Evolutionary conservation across 148 eudicot species (phyloP).

Genomic region (Drosera capensis): DNA sequence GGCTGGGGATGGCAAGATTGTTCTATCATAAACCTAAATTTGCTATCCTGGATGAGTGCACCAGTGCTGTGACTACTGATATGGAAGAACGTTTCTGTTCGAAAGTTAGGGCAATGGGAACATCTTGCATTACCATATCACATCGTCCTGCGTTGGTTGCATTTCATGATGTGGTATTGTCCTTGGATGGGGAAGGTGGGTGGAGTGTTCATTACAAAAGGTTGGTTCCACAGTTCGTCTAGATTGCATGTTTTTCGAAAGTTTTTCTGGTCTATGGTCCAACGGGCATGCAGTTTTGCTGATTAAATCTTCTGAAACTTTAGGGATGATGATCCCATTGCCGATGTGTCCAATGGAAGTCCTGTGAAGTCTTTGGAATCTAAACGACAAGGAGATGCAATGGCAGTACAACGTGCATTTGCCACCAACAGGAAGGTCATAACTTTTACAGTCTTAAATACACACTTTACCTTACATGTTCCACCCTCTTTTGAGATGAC

Average conservation of each 20-base stretch:
- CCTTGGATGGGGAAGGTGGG: slow-evolving; percentile 98
- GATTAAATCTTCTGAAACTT: slow-evolving; percentile 7
- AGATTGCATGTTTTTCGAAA: neutral
- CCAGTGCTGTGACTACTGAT: slow-evolving; percentile 97
- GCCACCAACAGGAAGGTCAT: slow-evolving; percentile 58
- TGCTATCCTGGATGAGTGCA: slow-evolving; percentile 97
- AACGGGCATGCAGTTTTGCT: too few relatives aligned
- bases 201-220: slow-evolving; percentile 82
- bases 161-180: slow-evolving; percentile 88
- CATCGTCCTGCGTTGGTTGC: slow-evolving; percentile 99
- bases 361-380: slow-evolving; percentile 35
- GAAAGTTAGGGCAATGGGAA: slow-evolving; percentile 95
- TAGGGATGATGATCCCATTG: slow-evolving; percentile 46
- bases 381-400: slow-evolving; percentile 80
- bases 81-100: slow-evolving; percentile 99
- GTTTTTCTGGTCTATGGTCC: too few relatives aligned
- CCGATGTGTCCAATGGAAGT: slow-evolving; percentile 24
- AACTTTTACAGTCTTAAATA: slow-evolving; percentile 1
- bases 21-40: slow-evolving; percentile 97
- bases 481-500: neutral
- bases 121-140: slow-evolving; percentile 95
- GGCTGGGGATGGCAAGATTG: slow-evolving; percentile 96
- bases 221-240: slow-evolving; percentile 15
- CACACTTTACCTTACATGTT: neutral
- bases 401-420: slow-evolving; percentile 94